Evolutionary conservation across 2,329 filamentous ascomycete genomes (phyloP), one percentile per base, ranked within the genome.

Genomic region (Exophiala alcalophila): DNA sequence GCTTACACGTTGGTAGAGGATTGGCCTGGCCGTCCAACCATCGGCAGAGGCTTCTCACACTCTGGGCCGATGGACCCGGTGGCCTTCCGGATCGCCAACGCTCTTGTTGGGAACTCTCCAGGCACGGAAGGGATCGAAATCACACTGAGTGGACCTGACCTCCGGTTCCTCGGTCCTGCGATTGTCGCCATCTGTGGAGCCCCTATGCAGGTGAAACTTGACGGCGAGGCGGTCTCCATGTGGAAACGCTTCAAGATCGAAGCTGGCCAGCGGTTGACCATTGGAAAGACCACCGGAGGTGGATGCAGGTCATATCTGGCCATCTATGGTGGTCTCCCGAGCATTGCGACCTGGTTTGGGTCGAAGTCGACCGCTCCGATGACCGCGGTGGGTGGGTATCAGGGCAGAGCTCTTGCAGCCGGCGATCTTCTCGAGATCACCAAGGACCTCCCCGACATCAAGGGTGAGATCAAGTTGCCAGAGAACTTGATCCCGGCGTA

Each of bases 11-110:
- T 76, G 2, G 66, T 83, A 1, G 74, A 82, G 57, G 78, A 83
- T 47, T 71, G 71, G 32, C 77, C 77, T 1, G 78, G 72, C 0
- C 64, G 80, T n/a, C 71, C 73, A 3, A 68, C 66, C 0, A 66
- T 79, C 2, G 77, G 77, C 1, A 71, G 72, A 54, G 80, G 78
- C 5, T 75, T 83, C 34, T 73, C 74, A 3, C 74, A 78, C 21
- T 69, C 71, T 3, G 79, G 80, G 0, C 77, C 80, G 0, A 81
- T 82, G 78, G 79, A 82, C 54, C 66, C 71, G 1, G 56, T 81
- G n/a, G 69, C 75, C 1, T 73, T 76, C 31, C 71, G 72, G 16
- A 66, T 80, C 19, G 78, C 76, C 2, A 84, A 83, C 49, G 63
- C 74, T 14, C 65, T 83, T 1, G 78, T 77, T 0, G 78, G 77